Evolutionary conservation across 2,329 filamentous ascomycete species (phyloP), one percentile per base, ranked within the genome.

Genomic region (Tolypocladium amazonense): DNA sequence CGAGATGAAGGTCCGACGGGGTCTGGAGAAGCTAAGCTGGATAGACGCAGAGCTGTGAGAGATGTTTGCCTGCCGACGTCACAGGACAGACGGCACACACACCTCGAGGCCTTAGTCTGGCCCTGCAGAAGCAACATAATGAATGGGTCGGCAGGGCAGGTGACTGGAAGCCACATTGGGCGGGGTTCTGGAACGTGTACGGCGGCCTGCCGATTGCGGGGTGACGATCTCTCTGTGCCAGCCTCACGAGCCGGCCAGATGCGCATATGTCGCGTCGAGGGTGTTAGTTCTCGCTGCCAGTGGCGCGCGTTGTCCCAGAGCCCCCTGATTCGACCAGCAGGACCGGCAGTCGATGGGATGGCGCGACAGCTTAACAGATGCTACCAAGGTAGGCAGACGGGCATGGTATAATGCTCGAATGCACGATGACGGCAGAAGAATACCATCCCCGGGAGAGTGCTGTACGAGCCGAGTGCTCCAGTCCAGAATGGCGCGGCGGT

Each of bases 121-220:
- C 18, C 27, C 3, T 52, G 47, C 27, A 52, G 25, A 52, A 52
- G 47, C 47, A 33, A 33, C 15, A 6, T 41, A 4, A n/a, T 43
- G 39, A 43, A 53, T 6, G 50, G 50, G 50, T 33, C 27, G 38
- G 56, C 50, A 58, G 57, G 39, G 56, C 61, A 62, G 59, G 59
- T 62, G 61, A 62, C 61, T 58, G 39, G 39, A 61, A 62, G 59
- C 59, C 59, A 62, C 61, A 60, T 54, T 59, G 38, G 54, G 61
- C 57, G 59, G 61, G 59, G 61, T 61, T 61, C 59, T 60, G 56
- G 30, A 56, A 60, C 50, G 50, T 53, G 33, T 35, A n/a, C 23
- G 27, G 33, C 30, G 30, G 50, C 56, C 55, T 41, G 56, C 37
- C 38, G 37, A 60, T 57, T 61, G 61, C 61, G 61, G 61, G 61